Conservation (phyloP, 257 asterid genomes). For the Thymus quinquecostatus region DNA sequence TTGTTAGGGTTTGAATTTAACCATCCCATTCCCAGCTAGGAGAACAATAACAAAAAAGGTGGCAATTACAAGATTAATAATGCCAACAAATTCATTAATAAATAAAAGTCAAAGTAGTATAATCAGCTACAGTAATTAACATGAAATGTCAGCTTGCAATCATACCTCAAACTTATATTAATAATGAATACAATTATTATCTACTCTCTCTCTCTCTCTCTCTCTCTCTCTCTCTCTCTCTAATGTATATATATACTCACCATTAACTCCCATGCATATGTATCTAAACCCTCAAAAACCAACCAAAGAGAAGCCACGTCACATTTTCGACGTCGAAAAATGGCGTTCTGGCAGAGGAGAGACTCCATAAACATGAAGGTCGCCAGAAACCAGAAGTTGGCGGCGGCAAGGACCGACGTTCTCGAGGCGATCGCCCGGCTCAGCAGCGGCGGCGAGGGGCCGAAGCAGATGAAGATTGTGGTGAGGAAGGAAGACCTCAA, state of each 20-base stretch:
- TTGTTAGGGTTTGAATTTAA: too few relatives aligned
- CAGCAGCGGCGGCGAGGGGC: constrained; percentile 27
- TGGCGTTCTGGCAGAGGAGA: constrained; percentile 33
- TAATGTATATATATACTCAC: constrained; percentile 30
- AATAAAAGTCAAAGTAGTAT: constrained; percentile 17
- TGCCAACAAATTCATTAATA: too few relatives aligned
- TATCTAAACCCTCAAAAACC: neutral
- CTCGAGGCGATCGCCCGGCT: constrained; percentile 43
- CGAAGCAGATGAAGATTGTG: constrained; percentile 43
- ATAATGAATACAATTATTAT: neutral
- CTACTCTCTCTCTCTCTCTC: neutral
- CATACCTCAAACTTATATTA: neutral
- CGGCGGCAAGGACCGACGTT: constrained; percentile 25
- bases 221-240: too few relatives aligned
- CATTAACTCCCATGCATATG: neutral
- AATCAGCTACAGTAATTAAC: neutral
- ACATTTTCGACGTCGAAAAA: neutral
- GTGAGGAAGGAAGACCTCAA: constrained; percentile 51
- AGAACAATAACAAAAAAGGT: neutral
- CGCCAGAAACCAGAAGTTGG: constrained; percentile 36
- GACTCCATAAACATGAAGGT: constrained; percentile 33
- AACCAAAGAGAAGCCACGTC: neutral
- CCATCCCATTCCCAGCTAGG: too few relatives aligned
- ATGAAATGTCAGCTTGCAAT: constrained; percentile 24
- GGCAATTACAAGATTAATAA: too few relatives aligned